Evolutionary conservation across 768 basidiomycete species (phyloP), one percentile per base, ranked within the genome.

Genomic region (Cubamyces sp.): DNA sequence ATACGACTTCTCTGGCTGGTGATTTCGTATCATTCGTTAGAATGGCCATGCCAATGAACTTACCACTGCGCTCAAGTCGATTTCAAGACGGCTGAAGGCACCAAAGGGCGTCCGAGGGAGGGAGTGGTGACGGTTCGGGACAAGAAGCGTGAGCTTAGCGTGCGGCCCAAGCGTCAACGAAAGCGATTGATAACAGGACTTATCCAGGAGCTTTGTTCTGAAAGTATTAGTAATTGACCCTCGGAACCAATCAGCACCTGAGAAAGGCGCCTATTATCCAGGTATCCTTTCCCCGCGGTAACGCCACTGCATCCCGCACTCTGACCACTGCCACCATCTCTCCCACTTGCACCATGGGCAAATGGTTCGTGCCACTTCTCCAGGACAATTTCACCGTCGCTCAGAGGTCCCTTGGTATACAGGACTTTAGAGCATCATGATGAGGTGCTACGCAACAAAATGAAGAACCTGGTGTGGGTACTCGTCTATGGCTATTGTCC

Each of bases 361-460:
- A 86, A 85, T 90, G 87, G 88, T 88, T 66, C 66, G 79, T 72
- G 53, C 19, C 34, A 30, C 58, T 51, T 47, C 54, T 59, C 12
- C 54, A 30, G 5, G n/a, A 12, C 50, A 60, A 43, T 43, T 43
- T 50, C 41, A 51, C 59, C 60, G 45, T 43, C 48, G 57, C 55
- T 65, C 64, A 65, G 61, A 56, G 25, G 59, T 37, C 55, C 25
- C 11, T 50, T 60, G 37, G 47, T 23, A 26, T 46, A 57, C 70
- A 92, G 91, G 91, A 89, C 88, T 18, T 75, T 83, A 43, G 84
- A 85, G 71, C 84, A 88, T 69, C 81, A 84, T 62, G 91, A 93
- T 75, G 84, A 89, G 70, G 85, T 92, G 39, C 76, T 93, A 11
- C 81, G 82, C 66, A 78, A 83, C 62, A 93, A 92, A 84, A 80